phyloP scores from a whole-genome alignment of 345 rosid genomes.

The Triadica sebifera region DNA sequence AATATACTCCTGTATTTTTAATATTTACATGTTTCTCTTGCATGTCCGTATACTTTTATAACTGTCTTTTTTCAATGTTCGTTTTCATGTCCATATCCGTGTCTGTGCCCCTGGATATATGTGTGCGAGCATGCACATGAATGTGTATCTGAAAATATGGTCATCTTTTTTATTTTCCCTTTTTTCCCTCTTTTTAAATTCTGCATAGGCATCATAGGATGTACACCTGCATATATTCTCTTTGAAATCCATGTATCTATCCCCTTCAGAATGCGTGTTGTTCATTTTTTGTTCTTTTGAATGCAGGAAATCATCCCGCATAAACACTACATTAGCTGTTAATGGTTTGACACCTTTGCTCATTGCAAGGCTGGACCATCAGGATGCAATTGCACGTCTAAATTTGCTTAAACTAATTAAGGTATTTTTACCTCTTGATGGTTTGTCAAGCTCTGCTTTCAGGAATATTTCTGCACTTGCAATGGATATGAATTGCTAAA shows the following conservation, averaged over 20 bases:
- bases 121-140: neutral
- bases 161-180: neutral
- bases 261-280: neutral
- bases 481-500: neutral
- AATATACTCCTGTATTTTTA: no score
- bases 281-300: neutral
- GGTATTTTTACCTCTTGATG: constrained; percentile 32
- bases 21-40: no score
- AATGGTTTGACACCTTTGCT: constrained; percentile 94
- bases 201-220: neutral
- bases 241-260: neutral
- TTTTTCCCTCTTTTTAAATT: neutral
- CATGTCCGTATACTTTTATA: no score
- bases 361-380: constrained; percentile 83
- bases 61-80: no score
- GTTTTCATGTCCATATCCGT: no score
- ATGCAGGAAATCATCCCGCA: constrained; percentile 84
- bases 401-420: constrained; percentile 88
- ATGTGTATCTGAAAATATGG: neutral
- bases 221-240: neutral
- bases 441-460: no score
- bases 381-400: constrained; percentile 96
- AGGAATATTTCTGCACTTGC: no score
- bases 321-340: constrained; percentile 92
- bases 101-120: no score